Evolutionary conservation across 2,329 filamentous ascomycete species (phyloP).

Genomic region (Neofusicoccum kwambonambiense): DNA sequence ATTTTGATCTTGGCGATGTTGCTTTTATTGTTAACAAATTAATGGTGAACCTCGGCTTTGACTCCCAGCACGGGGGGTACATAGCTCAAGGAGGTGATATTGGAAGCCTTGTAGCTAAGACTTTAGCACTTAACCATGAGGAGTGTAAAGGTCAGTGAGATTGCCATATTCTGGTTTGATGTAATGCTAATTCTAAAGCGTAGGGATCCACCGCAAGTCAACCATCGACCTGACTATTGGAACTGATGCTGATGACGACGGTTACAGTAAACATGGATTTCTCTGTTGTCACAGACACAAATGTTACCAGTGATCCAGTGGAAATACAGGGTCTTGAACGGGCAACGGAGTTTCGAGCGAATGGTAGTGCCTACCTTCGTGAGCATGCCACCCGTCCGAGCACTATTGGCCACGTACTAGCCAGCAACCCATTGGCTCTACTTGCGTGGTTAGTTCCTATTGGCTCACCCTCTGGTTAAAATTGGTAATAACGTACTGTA

Average conservation of each 20-base stretch:
- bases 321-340: conserved; percentile 24
- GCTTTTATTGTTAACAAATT: conserved; percentile 51
- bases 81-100: conserved; percentile 60
- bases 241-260: neutral
- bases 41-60: conserved; percentile 58
- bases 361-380: conserved; percentile 51
- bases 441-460: conserved; percentile 48
- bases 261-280: neutral
- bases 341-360: conserved; percentile 34
- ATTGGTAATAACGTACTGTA: neutral
- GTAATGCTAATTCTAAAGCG: neutral
- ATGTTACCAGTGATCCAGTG: conserved; percentile 14
- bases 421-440: conserved; percentile 55
- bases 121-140: conserved; percentile 41
- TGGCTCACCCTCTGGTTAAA: no score
- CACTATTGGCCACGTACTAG: conserved; percentile 57
- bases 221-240: neutral
- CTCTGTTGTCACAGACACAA: neutral
- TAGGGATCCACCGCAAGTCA: neutral
- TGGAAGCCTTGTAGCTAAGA: conserved; percentile 45
- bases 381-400: conserved; percentile 56
- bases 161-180: conserved; percentile 1
- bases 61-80: conserved; percentile 42
- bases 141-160: conserved; percentile 47
- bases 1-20: conserved; percentile 43